phyloP scores from a whole-genome alignment of 306 rosid species.

The Pyrus betulifolia region DNA sequence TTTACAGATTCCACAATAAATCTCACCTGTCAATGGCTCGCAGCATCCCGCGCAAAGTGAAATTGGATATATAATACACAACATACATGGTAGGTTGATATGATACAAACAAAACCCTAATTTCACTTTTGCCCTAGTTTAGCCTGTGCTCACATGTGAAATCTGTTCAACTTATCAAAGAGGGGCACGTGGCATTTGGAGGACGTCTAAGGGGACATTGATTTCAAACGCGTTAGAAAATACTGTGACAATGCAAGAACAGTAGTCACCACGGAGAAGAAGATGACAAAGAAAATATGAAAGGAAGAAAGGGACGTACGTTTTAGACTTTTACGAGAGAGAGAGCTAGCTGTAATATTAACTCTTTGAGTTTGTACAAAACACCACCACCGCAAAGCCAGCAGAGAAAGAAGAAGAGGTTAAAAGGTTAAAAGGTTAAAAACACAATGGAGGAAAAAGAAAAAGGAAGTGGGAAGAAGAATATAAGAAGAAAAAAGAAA shows the following conservation, averaged over 20 bases:
- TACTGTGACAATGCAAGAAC: background rate
- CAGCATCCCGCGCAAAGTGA: background rate
- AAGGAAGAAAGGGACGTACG: background rate
- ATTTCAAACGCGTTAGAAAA: background rate
- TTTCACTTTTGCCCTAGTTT: background rate
- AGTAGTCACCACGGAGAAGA: background rate
- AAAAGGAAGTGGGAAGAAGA: constrained; percentile 5
- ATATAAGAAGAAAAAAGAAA: background rate
- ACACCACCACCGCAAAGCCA: constrained; percentile 1
- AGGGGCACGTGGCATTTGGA: background rate
- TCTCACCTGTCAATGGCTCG: background rate
- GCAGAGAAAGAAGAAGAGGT: constrained; percentile 8
- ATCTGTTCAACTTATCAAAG: background rate
- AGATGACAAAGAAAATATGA: background rate
- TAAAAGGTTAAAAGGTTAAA: constrained; percentile 17
- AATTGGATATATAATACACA: no score
- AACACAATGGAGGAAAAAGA: background rate
- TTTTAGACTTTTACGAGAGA: background rate
- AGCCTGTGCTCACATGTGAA: background rate
- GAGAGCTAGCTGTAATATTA: background rate
- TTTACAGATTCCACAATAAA: background rate
- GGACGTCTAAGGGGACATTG: background rate
- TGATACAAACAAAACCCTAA: background rate
- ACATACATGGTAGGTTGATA: background rate
- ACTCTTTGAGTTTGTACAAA: constrained; percentile 8